Base-by-base conservation (phyloP, 495 filamentous ascomycete genomes). In the Coniosporium apollinis region DNA sequence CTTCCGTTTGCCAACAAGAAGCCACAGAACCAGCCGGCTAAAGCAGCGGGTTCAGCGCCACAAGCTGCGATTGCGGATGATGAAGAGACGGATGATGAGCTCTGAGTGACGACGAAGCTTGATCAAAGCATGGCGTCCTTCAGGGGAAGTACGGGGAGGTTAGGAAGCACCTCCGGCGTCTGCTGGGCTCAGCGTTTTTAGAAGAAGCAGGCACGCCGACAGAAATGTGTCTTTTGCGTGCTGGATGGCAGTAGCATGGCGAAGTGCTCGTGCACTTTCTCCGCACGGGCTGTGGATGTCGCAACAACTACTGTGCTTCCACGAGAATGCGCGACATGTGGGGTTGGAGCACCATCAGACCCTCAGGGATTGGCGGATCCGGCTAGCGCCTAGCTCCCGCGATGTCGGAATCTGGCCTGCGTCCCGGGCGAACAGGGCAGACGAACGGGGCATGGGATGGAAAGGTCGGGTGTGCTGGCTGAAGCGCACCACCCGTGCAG, bases 41-140 rank as follows among this genome's bases (percentile, higher is more conserved):
- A 36, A 33, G 36, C 32, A 8, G 14, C 13, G 28, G 24, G 33
- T 45, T 30, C 21, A 33, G 21, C 22, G 17, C 9, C 22, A 28
- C 14, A 34, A 31, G 17, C 11, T 29, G n/a, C 9, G 24, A 1
- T 15, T 24, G 30, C 22, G 4, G 32, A 43, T 21, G 44, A 45
- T 26, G 43, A 49, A 21, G 47, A 50, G 15, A 53, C 50, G 4
- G 50, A 53, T 11, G 50, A 53, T 22, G 48, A 51, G 32, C 21
- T 49, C 11, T 52, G 24, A 37, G n/a, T n/a, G 4, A 16, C 1
- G 14, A 8, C n/a, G n/a, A 16, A 14, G 4, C 18, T 30, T 6
- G 4, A 30, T 30, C 13, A 30, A 30, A 30, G 14, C 18, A 4
- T 30, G 18, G 4, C 11, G 28, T 5, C n/a, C n/a, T n/a, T 14